Evolutionary conservation across 805 yeast species (phyloP).

Genomic region (Kazachstania kunashirensis): DNA sequence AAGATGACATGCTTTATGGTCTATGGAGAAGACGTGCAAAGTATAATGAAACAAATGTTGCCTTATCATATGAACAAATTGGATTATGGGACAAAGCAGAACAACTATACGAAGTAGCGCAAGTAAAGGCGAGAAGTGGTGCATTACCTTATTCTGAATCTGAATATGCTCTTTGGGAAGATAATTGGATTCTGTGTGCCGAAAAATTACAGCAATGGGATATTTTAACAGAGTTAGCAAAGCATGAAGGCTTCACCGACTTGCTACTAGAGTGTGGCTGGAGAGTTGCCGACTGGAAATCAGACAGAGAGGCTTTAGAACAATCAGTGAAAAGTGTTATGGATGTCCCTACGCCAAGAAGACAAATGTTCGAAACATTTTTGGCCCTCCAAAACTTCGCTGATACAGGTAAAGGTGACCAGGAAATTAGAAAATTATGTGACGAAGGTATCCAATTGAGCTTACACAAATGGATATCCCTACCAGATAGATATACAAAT

Average conservation of each 20-base stretch:
- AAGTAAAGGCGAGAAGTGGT: slow-evolving; percentile 91
- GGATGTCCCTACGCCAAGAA: slow-evolving; percentile 97
- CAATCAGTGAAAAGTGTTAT: slow-evolving; percentile 90
- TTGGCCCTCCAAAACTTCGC: slow-evolving; percentile 87
- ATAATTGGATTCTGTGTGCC: slow-evolving; percentile 95
- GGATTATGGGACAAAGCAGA: slow-evolving; percentile 94
- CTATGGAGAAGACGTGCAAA: slow-evolving; percentile 95
- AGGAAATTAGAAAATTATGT: slow-evolving; percentile 74
- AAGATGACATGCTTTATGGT: slow-evolving; percentile 95
- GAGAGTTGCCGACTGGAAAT: slow-evolving; percentile 98
- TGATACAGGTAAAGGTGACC: slow-evolving; percentile 77
- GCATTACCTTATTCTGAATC: slow-evolving; percentile 91
- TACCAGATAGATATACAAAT: slow-evolving; percentile 62
- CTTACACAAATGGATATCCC: slow-evolving; percentile 82
- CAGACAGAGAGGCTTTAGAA: slow-evolving; percentile 88
- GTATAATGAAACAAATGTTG: slow-evolving; percentile 85
- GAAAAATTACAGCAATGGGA: slow-evolving; percentile 98
- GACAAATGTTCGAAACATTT: slow-evolving; percentile 93
- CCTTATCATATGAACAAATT: slow-evolving; percentile 86
- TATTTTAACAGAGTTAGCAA: slow-evolving; percentile 86
- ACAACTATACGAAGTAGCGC: slow-evolving; percentile 91
- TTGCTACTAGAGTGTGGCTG: slow-evolving; percentile 95
- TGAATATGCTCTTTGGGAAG: slow-evolving; percentile 96
- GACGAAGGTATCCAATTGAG: slow-evolving; percentile 96
- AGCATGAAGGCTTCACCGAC: slow-evolving; percentile 96